phyloP scores from a whole-genome alignment of 148 eudicot species.

The Nepenthes gracilis region DNA sequence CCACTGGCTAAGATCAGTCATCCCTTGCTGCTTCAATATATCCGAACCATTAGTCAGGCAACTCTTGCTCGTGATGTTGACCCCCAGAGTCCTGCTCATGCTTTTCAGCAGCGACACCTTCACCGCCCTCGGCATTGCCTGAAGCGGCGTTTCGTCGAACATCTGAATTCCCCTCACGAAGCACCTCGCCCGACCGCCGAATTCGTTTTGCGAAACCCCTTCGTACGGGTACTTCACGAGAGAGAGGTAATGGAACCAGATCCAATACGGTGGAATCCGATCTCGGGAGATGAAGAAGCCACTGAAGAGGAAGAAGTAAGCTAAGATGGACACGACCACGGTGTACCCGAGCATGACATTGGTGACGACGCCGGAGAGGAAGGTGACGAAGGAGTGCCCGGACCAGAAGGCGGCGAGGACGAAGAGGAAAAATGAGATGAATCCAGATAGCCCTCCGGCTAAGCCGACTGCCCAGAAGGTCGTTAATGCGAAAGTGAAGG shows the following conservation, averaged over 20 bases:
- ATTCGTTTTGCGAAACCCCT: conserved; percentile 70
- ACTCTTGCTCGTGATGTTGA: conserved; percentile 40
- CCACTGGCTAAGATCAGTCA: conserved; percentile 53
- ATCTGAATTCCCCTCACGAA: conserved; percentile 65
- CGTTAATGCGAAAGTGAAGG: conserved; percentile 46
- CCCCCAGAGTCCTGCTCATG: conserved; percentile 52
- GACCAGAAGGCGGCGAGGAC: conserved; percentile 76
- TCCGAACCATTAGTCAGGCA: conserved; percentile 63
- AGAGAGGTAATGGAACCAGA: conserved; percentile 78
- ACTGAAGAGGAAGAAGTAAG: conserved; percentile 72
- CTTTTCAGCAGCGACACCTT: conserved; percentile 39
- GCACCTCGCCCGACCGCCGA: conserved; percentile 43
- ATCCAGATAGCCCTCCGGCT: conserved; percentile 57
- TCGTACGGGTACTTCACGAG: conserved; percentile 75
- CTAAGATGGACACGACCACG: conserved; percentile 63
- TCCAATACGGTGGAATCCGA: conserved; percentile 63
- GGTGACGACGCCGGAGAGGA: conserved; percentile 68
- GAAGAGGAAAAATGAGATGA: conserved; percentile 42
- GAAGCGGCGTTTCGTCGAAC: conserved; percentile 59
- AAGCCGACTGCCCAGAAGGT: conserved; percentile 74
- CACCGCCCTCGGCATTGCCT: conserved; percentile 28
- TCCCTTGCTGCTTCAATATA: conserved; percentile 51
- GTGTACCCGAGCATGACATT: conserved; percentile 70
- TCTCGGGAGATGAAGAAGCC: conserved; percentile 73
- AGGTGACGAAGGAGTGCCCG: conserved; percentile 84